Conservation (phyloP, 148 eudicot genomes). For the Nyssa sinensis region DNA sequence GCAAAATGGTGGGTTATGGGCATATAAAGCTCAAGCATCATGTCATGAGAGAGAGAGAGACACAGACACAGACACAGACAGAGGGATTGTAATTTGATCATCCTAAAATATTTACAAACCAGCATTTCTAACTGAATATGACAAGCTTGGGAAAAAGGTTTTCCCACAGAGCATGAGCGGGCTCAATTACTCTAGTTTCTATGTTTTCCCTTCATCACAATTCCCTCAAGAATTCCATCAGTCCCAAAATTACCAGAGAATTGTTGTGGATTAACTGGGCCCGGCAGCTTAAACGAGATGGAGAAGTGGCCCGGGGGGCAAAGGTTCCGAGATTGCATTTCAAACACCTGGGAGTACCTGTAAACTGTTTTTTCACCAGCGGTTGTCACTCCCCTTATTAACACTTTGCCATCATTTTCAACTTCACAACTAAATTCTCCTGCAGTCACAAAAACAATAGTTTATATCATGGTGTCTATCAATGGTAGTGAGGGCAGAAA, state of each 20-base stretch:
- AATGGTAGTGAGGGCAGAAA: neutral
- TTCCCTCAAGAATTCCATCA: constrained; percentile 86
- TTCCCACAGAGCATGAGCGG: neutral
- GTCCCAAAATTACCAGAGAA: constrained; percentile 73
- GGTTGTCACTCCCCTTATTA: constrained; percentile 73
- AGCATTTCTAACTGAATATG: neutral
- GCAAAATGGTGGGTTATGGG: neutral
- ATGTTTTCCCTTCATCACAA: constrained; percentile 50
- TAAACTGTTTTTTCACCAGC: constrained; percentile 61
- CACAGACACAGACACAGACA: neutral
- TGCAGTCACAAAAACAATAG: constrained; percentile 24
- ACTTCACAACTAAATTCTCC: constrained; percentile 91
- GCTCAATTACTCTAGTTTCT: neutral
- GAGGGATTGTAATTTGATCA: neutral
- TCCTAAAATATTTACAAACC: neutral
- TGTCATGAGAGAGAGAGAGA: neutral
- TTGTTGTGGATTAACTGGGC: constrained; percentile 82
- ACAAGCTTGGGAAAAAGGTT: neutral
- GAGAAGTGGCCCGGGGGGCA: constrained; percentile 92
- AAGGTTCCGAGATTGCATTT: constrained; percentile 77
- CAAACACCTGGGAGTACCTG: constrained; percentile 51
- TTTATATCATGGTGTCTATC: neutral
- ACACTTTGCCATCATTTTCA: constrained; percentile 72
- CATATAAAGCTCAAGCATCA: neutral
- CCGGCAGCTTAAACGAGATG: constrained; percentile 73